A percentile compares a stretch with the other conserved stretches of the same genome.
phyloP scores from a whole-genome alignment of 2,329 filamentous ascomycete species.

The Cordyceps cateniannulata region DNA sequence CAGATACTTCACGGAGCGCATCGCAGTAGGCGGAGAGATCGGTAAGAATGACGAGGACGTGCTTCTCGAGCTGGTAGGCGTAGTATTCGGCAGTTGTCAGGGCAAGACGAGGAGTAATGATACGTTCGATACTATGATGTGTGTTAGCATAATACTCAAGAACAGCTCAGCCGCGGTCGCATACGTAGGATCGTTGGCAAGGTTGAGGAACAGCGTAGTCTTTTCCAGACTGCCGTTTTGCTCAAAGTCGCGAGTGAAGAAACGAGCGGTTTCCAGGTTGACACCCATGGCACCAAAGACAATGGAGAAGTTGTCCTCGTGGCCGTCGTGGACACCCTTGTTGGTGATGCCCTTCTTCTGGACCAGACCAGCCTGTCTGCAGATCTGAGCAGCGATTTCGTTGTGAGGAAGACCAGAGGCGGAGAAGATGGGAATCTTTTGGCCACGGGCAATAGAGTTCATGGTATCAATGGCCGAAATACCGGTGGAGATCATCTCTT shows the following conservation, averaged over 20 bases:
- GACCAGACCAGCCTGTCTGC: conserved; percentile 90
- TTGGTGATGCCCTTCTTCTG: conserved; percentile 70
- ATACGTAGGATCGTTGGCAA: conserved; percentile 97
- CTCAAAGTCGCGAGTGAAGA: conserved; percentile 98
- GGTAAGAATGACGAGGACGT: conserved; percentile 97
- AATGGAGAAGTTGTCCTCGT: conserved; percentile 99
- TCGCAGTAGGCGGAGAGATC: conserved; percentile 98
- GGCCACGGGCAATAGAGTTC: conserved; percentile 95
- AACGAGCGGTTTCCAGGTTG: conserved; percentile 96
- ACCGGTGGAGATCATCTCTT: conserved; percentile 99
- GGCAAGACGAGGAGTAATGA: conserved; percentile 96
- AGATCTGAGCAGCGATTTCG: conserved; percentile 98
- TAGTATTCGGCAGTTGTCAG: conserved; percentile 99
- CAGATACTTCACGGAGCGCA: conserved; percentile 95
- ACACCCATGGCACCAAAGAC: conserved; percentile 99
- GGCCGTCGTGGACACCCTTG: conserved; percentile 92
- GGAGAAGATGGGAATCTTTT: conserved; percentile 99
- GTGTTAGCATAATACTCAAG: not conserved
- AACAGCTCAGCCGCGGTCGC: conserved; percentile 27
- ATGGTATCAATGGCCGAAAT: conserved; percentile 99
- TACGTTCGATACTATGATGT: conserved; percentile 81
- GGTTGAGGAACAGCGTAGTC: conserved; percentile 94
- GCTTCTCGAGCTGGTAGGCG: conserved; percentile 99
- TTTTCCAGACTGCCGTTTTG: conserved; percentile 99
- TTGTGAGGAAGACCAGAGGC: conserved; percentile 97